A percentile compares a stretch with the other conserved stretches of the same genome.
phyloP scores from a whole-genome alignment of 116 monocot species.

The Papilionanthe hybrid region DNA sequence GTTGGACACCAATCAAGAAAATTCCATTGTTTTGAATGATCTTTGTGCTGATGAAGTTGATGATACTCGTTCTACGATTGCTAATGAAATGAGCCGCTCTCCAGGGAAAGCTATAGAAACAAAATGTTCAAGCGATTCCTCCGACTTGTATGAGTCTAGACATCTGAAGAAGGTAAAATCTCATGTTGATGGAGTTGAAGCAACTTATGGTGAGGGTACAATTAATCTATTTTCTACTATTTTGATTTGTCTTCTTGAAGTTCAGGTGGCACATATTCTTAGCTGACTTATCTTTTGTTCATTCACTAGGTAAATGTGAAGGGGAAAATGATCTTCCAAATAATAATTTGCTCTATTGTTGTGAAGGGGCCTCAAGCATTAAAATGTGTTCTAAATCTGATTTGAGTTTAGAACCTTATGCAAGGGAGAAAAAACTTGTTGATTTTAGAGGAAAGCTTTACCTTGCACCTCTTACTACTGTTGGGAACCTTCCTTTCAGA shows the following conservation, averaged over 20 bases:
- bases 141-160: slow-evolving; percentile 29
- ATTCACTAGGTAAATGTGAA: neutral
- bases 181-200: slow-evolving; percentile 30
- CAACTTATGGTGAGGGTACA: slow-evolving; percentile 27
- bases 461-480: slow-evolving; percentile 93
- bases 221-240: neutral
- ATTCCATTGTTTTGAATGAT: slow-evolving; percentile 21
- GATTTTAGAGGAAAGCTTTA: slow-evolving; percentile 91
- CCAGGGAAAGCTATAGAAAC: slow-evolving; percentile 17
- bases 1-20: slow-evolving; percentile 18
- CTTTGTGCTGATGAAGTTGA: slow-evolving; percentile 17
- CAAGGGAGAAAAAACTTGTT: slow-evolving; percentile 75
- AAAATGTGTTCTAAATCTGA: slow-evolving; percentile 36
- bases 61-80: slow-evolving; percentile 1
- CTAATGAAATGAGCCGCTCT: slow-evolving; percentile 7
- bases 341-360: slow-evolving; percentile 5
- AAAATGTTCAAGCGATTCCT: slow-evolving; percentile 24
- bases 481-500: slow-evolving; percentile 95
- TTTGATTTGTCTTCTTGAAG: neutral
- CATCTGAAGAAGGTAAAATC: slow-evolving; percentile 67
- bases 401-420: slow-evolving; percentile 27
- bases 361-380: slow-evolving; percentile 6
- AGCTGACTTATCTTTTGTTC: neutral
- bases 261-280: neutral
- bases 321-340: neutral